A percentile compares a stretch with the other conserved stretches of the same genome.
phyloP scores from a whole-genome alignment of 2,329 filamentous ascomycete genomes.

The Ophiostoma novo-ulmi region DNA sequence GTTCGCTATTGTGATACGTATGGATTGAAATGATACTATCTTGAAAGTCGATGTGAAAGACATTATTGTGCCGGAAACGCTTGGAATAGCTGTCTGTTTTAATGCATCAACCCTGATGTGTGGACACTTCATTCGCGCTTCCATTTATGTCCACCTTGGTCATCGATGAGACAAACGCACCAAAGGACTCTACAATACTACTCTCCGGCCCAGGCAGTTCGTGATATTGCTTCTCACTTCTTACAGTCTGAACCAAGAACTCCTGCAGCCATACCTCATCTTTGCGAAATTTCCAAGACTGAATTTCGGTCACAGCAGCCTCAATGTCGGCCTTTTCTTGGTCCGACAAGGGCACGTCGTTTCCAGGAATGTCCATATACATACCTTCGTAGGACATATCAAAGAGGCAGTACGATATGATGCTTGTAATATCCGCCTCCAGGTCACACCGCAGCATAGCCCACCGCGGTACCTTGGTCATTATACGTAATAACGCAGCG shows the following conservation, averaged over 20 bases:
- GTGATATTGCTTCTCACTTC: background rate
- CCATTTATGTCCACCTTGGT: no score
- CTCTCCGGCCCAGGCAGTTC: background rate
- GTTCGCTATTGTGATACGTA: no score
- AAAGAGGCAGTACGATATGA: background rate
- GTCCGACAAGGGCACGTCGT: background rate
- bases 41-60: no score
- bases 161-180: no score
- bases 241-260: background rate
- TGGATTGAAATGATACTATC: no score
- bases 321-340: background rate
- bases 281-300: background rate
- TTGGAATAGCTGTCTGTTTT: no score
- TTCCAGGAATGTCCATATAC: background rate
- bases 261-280: background rate
- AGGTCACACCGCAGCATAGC: background rate
- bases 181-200: no score
- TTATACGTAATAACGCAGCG: background rate
- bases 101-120: no score
- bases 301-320: background rate
- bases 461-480: background rate
- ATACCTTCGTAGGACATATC: background rate
- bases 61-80: no score
- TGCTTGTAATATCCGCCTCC: background rate
- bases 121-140: no score